Percentiles rank a stretch among this genome's conserved stretches.
Evolutionary conservation across 139 green algal genomes (phyloP).

Genomic region (Chlorella sp.): DNA sequence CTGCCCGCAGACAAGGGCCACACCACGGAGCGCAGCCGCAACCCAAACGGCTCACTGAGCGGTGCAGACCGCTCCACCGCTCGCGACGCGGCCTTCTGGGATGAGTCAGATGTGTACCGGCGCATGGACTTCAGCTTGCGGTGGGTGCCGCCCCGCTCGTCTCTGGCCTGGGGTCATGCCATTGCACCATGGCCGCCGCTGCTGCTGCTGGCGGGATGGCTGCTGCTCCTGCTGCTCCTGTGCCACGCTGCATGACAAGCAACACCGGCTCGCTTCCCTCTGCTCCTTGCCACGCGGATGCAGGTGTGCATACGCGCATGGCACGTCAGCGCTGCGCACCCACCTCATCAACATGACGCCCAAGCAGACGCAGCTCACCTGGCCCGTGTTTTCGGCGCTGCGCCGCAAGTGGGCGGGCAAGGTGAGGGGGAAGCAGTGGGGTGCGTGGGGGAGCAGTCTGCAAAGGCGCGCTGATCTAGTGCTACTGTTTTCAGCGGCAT

Average conservation of each 20-base stretch:
- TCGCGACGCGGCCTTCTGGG: constrained; percentile 70
- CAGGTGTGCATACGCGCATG: constrained; percentile 71
- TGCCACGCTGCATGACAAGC: too few relatives aligned
- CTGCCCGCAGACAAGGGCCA: constrained; percentile 72
- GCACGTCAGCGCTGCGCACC: constrained; percentile 76
- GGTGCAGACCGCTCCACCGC: constrained; percentile 74
- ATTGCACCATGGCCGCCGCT: too few relatives aligned
- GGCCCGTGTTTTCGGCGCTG: constrained; percentile 65
- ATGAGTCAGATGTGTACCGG: constrained; percentile 65
- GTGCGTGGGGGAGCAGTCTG: background rate
- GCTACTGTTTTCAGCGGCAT: too few relatives aligned
- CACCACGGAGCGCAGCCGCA: constrained; percentile 76
- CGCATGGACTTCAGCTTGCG: constrained; percentile 82
- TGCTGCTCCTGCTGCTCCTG: too few relatives aligned
- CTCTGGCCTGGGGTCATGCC: too few relatives aligned
- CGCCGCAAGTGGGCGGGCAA: constrained; percentile 62
- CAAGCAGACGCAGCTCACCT: constrained; percentile 59
- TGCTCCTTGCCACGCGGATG: too few relatives aligned
- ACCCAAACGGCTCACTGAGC: constrained; percentile 62
- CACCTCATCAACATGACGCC: constrained; percentile 79
- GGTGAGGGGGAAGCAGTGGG: constrained; percentile 35
- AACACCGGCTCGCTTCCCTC: too few relatives aligned
- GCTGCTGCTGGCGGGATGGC: too few relatives aligned
- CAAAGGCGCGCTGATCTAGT: too few relatives aligned
- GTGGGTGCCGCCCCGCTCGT: constrained; percentile 2